Base-by-base conservation (phyloP, 2,329 filamentous ascomycete species). In the Chaetothyriales sp. region DNA sequence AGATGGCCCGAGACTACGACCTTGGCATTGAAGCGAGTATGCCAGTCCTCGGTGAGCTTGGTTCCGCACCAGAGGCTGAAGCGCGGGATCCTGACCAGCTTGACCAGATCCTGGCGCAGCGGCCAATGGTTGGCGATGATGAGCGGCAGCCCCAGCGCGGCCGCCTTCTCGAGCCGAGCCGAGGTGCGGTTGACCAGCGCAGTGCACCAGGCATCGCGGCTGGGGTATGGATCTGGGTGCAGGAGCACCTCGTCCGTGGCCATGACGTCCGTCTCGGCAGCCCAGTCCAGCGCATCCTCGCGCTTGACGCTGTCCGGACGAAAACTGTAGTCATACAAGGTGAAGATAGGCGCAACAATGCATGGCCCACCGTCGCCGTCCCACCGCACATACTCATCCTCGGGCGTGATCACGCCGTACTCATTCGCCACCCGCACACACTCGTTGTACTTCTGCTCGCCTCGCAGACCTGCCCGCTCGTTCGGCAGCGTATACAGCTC, bases 241-340 rank as follows among this genome's bases (percentile, higher is more conserved):
- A 60, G 52, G 1, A 60, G 52, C 18, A 55, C 53, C 43, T 60
- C 58, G 44, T 60, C 58, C 15, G 58, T 59, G 6, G 58, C 58
- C 25, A 53, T 47, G 20, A 60, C 51, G 49, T 60, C 56, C 26
- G 57, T 44, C 20, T 60, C 57, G 51, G 55, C 53, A 3, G 58
- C 58, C 58, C 58, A 60, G 9, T 55, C 54, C 25, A 60, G 48
- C 1, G 74, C 75, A 18, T 66, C 62, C 51, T 74, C 74, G 39
- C 72, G 63, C 22, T 65, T 63, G 7, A 79, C 68, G 45, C 74
- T 57, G 1, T 62, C 65, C 0, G 76, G 76, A 0, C 75, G 67
- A 61, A 78, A 79, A 54, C 68, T 74, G 63, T 79, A 79, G 63
- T 79, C 76, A 65, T 79, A 79, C 12, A 79, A 65, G 0, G 76